phyloP scores from a whole-genome alignment of 2,329 filamentous ascomycete species.

The Pestalotiopsis sp. region DNA sequence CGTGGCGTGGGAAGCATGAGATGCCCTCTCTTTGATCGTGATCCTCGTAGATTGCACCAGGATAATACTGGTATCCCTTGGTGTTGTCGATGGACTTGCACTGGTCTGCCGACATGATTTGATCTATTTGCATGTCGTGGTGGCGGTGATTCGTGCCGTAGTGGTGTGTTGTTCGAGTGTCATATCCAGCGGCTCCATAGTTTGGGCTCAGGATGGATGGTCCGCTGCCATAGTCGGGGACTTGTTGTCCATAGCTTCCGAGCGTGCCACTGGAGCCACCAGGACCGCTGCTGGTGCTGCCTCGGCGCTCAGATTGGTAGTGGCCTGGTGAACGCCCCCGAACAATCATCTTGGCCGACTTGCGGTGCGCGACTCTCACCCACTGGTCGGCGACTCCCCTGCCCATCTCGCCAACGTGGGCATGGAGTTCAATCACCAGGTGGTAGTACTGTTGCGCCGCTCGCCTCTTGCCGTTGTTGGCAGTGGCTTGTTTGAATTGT shows the following conservation, averaged over 20 bases:
- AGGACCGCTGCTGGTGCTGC: conserved; percentile 68
- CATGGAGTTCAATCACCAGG: conserved; percentile 82
- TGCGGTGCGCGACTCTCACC: conserved; percentile 69
- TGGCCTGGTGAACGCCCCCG: conserved; percentile 80
- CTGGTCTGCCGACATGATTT: conserved; percentile 18
- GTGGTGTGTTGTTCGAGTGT: conserved; percentile 36
- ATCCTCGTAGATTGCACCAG: conserved; percentile 49
- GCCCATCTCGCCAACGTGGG: conserved; percentile 67
- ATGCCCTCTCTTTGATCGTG: conserved; percentile 44
- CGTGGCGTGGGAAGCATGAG: conserved; percentile 47
- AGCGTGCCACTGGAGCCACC: conserved; percentile 64
- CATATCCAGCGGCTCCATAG: conserved; percentile 34
- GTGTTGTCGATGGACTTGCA: conserved; percentile 30
- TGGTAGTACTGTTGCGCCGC: conserved; percentile 93
- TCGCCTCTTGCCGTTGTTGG: conserved; percentile 88
- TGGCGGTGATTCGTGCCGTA: conserved; percentile 45
- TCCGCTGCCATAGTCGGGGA: conserved; percentile 37
- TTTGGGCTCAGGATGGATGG: conserved; percentile 40
- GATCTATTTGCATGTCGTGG: conserved; percentile 47
- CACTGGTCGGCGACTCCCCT: conserved; percentile 51
- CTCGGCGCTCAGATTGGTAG: conserved; percentile 70
- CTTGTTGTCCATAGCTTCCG: conserved; percentile 38
- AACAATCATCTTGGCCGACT: conserved; percentile 84
- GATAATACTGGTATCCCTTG: conserved; percentile 58
- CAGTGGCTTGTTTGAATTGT: conserved; percentile 91